phyloP scores from a whole-genome alignment of 495 filamentous ascomycete species.

The Platismatia glauca region DNA sequence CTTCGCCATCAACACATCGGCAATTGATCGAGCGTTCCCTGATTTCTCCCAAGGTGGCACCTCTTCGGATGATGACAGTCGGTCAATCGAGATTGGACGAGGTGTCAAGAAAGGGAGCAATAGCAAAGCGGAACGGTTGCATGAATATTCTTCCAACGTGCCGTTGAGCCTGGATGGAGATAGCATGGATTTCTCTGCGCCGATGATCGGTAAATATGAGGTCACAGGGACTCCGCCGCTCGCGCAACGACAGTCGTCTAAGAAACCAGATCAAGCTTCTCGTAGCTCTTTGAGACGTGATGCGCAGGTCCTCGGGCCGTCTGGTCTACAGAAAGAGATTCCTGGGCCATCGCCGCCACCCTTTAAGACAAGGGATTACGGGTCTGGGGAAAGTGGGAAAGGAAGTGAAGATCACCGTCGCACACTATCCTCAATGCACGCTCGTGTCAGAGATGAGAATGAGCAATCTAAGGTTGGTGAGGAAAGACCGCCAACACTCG shows the following conservation, averaged over 20 bases:
- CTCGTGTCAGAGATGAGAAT: conserved; percentile 46
- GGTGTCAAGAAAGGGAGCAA: conserved; percentile 30
- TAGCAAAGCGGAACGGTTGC: conserved; percentile 31
- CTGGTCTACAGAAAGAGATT: conserved; percentile 37
- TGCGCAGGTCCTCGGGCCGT: conserved; percentile 23
- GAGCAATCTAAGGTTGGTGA: conserved; percentile 45
- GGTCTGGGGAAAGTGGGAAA: conserved; percentile 23
- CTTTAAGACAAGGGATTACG: conserved; percentile 25
- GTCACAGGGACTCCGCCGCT: conserved; percentile 36
- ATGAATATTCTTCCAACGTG: conserved; percentile 17
- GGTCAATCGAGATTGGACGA: conserved; percentile 41
- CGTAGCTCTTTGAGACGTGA: conserved; percentile 32
- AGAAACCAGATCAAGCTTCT: conserved; percentile 22
- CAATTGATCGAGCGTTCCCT: conserved; percentile 53
- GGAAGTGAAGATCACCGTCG: conserved; percentile 18
- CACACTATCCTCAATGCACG: conserved; percentile 35
- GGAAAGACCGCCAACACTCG: conserved; percentile 42
- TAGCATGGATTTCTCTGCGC: conserved; percentile 41
- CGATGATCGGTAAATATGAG: conserved; percentile 39
- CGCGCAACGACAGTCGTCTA: conserved; percentile 5
- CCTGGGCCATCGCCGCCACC: conserved; percentile 33
- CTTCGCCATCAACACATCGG: conserved; percentile 53
- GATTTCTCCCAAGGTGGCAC: conserved; percentile 44
- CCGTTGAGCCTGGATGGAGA: conserved; percentile 22
- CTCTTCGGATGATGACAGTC: conserved; percentile 33